A percentile compares a stretch with the other conserved stretches of the same genome.
These are phyloP conservation scores for Pilaira anomala DNA, from an alignment of 192 early-diverging fungal genomes.

Conservation along the genomic window DNA sequence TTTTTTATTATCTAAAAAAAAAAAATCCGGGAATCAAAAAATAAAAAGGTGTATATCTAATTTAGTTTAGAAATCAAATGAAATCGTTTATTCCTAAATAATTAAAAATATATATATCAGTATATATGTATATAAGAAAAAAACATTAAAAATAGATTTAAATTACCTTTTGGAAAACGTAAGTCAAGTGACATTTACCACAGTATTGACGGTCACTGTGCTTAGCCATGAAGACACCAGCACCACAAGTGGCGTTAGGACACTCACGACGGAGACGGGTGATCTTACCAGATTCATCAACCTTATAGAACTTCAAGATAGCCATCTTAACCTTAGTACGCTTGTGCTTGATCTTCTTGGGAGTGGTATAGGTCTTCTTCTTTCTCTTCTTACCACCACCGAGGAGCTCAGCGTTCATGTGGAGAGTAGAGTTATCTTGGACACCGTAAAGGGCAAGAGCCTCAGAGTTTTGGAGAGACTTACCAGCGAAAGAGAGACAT, in stretches of 20 bases:
- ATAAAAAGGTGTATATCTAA: too few relatives aligned
- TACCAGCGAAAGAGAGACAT: slow-evolving; percentile 53
- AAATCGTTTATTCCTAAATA: too few relatives aligned
- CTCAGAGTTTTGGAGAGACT: slow-evolving; percentile 48
- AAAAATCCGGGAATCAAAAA: too few relatives aligned
- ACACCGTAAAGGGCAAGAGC: slow-evolving; percentile 51
- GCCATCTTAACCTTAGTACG: slow-evolving; percentile 98
- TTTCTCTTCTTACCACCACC: slow-evolving; percentile 98
- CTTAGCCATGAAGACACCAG: slow-evolving; percentile 99
- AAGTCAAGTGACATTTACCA: slow-evolving; percentile 93
- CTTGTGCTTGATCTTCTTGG: slow-evolving; percentile 99
- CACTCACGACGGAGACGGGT: slow-evolving; percentile 99
- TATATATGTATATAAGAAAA: not conserved
- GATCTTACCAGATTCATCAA: slow-evolving; percentile 94
- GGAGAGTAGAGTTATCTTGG: slow-evolving; percentile 72
- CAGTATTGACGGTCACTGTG: slow-evolving; percentile 99
- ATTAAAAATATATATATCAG: not conserved
- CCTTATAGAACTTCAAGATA: slow-evolving; percentile 99
- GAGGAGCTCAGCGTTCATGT: slow-evolving; percentile 66
- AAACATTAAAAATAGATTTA: not conserved
- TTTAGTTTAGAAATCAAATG: too few relatives aligned
- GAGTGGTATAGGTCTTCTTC: slow-evolving; percentile 99
- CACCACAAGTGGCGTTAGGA: slow-evolving; percentile 93
- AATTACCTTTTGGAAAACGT: slow-evolving; percentile 85
- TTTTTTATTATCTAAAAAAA: too few relatives aligned